Conservation (phyloP, 2,329 filamentous ascomycete genomes). For the Neocatenulostroma microsporum region DNA sequence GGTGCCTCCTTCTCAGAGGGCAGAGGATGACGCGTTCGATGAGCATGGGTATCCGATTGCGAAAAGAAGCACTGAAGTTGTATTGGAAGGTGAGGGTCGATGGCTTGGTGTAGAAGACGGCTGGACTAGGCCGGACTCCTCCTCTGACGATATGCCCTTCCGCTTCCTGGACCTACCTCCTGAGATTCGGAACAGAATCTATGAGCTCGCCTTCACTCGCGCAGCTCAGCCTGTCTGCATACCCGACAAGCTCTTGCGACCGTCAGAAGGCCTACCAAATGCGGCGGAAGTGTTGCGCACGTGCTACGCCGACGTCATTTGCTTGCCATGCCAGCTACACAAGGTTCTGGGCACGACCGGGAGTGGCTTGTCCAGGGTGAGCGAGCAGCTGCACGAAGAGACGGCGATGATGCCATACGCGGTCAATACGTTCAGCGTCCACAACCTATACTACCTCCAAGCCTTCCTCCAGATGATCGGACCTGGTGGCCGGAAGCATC, state of each 20-base stretch:
- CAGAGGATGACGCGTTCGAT: background rate
- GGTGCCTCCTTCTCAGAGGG: too few species aligned
- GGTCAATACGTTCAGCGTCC: constrained; percentile 4
- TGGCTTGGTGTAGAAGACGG: too few species aligned
- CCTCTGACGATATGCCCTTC: too few species aligned
- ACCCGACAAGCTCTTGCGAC: background rate
- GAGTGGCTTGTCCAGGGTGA: background rate
- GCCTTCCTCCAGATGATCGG: constrained; percentile 2
- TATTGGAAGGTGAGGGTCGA: too few species aligned
- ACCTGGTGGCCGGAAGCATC: background rate
- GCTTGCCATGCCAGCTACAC: constrained; percentile 3
- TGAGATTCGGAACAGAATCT: constrained; percentile 13
- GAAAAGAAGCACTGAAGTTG: too few species aligned
- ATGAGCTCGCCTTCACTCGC: constrained; percentile 1
- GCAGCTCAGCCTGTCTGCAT: background rate
- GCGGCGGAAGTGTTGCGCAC: background rate
- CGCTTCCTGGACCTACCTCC: constrained; percentile 12
- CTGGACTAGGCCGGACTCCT: too few species aligned
- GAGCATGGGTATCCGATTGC: background rate
- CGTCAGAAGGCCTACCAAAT: background rate
- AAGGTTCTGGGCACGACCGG: background rate
- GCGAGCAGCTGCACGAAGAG: background rate
- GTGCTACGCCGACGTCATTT: background rate
- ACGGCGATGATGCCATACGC: constrained; percentile 1
- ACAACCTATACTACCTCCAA: constrained; percentile 6